phyloP scores from a whole-genome alignment of 257 asterid species.

The Nicotiana obtusifolia region DNA sequence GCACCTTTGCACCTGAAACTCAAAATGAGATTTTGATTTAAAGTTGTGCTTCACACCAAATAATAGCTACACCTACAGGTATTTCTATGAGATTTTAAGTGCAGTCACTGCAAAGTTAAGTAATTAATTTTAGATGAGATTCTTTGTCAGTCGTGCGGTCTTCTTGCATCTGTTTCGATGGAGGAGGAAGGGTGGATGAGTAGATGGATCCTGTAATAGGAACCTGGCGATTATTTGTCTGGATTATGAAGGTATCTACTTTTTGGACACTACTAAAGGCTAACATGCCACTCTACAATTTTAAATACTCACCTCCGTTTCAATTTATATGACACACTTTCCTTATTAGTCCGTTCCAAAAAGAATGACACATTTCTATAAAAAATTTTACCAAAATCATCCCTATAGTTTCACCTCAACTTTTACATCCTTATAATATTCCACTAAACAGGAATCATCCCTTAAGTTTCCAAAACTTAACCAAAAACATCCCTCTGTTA shows the following conservation, averaged over 20 bases:
- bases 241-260: background rate
- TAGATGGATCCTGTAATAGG: background rate
- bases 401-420: too few species aligned
- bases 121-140: background rate
- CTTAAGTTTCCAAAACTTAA: too few species aligned
- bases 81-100: background rate
- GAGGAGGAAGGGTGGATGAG: background rate
- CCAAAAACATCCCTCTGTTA: too few species aligned
- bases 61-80: background rate
- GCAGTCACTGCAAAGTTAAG: background rate
- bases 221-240: background rate
- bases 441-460: too few species aligned
- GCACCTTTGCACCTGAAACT: constrained; percentile 56
- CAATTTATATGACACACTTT: too few species aligned
- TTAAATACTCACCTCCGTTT: background rate
- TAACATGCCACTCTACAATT: background rate
- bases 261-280: background rate
- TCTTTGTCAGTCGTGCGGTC: background rate
- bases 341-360: too few species aligned
- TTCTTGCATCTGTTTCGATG: background rate
- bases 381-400: too few species aligned
- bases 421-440: too few species aligned
- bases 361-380: too few species aligned
- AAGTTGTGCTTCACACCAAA: background rate
- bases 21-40: constrained; percentile 5